A percentile compares a stretch with the other conserved stretches of the same genome.
These are phyloP conservation scores for Phaeolepiota aurea DNA, from an alignment of 768 basidiomycete genomes.

Conservation along the genomic window DNA sequence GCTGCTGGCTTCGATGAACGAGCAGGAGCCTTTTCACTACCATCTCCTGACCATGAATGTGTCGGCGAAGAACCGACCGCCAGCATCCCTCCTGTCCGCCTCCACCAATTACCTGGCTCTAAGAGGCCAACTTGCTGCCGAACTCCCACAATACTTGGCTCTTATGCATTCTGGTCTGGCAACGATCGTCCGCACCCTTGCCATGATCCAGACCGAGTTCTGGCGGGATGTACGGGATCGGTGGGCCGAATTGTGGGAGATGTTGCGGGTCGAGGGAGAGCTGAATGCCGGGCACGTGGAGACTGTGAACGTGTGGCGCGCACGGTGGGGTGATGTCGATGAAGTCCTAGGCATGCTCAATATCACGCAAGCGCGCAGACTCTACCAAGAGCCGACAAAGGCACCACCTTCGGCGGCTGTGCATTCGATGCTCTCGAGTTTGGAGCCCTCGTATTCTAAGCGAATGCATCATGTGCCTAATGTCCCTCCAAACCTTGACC, in stretches of 20 bases:
- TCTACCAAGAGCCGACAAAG: slow-evolving; percentile 16
- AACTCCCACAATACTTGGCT: slow-evolving; percentile 57
- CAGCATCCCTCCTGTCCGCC: slow-evolving; percentile 59
- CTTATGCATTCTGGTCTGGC: slow-evolving; percentile 56
- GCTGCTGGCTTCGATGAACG: slow-evolving; percentile 63
- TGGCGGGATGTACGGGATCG: slow-evolving; percentile 51
- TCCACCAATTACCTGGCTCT: slow-evolving; percentile 74
- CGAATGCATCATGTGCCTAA: no score
- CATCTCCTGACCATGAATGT: slow-evolving; percentile 61
- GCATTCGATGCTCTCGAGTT: slow-evolving; percentile 7
- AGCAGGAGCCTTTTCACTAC: slow-evolving; percentile 65
- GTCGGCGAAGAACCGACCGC: slow-evolving; percentile 55
- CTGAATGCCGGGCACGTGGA: slow-evolving; percentile 58
- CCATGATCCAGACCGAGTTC: slow-evolving; percentile 48
- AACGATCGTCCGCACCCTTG: slow-evolving; percentile 41
- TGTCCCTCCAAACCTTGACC: not conserved
- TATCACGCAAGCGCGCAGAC: slow-evolving; percentile 17
- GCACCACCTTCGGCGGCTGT: slow-evolving; percentile 2
- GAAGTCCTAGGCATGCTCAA: slow-evolving; percentile 28
- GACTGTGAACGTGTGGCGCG: slow-evolving; percentile 65
- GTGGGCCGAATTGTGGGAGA: slow-evolving; percentile 85
- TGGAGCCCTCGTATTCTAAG: slow-evolving; percentile 10
- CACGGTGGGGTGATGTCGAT: slow-evolving; percentile 62
- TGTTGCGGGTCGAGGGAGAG: slow-evolving; percentile 64
- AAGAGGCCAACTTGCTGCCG: slow-evolving; percentile 59